Base-by-base conservation (phyloP, 2,329 filamentous ascomycete species). In the Corinectria fuckeliana region DNA sequence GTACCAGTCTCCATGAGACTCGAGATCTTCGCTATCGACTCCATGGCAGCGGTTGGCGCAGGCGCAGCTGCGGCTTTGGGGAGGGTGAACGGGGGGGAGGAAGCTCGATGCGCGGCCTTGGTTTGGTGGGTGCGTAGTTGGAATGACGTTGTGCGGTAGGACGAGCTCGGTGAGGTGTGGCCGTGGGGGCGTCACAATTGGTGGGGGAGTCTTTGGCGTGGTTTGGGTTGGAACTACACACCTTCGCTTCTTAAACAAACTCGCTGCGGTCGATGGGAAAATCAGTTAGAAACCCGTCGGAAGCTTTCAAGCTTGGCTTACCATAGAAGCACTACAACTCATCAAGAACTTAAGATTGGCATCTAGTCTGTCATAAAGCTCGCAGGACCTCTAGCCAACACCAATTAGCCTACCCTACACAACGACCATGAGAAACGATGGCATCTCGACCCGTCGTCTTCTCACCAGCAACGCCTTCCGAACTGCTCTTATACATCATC, bases 1-100 rank as follows among this genome's bases (percentile, higher is more conserved):
- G 72, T 84, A 96, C 94, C 93, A 79, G 91, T 95, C 82, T 98
- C 95, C 77, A 99, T 89, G 79, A 98, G 87, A 75, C 88, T 92
- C 69, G 93, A 96, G 77, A 99, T 96, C 72, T 91, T 87, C 65
- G 94, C 93, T 74, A 98, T 93, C 20, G 94, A 96, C 85, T 99
- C 95, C 95, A 99, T 99, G 57, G 60, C 71, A 66, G 62, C 60
- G 66, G 66, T 60, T 62, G 59, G 42, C n/a, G 42, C 42, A 18
- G 61, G 61, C 58, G 52, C 34, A 36, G 34, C 55, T 64, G 51
- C 54, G 56, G 65, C 57, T 64, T 59, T 38, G 16, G 39, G 54
- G 30, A 30, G 39, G 48, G 60, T 54, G 47, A 57, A 59, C 61
- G 47, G 58, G 34, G 38, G 47, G 47, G 58, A 30, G 38, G 47